Evolutionary conservation across 306 rosid species (phyloP).

Genomic region (Rosa multiflora): DNA sequence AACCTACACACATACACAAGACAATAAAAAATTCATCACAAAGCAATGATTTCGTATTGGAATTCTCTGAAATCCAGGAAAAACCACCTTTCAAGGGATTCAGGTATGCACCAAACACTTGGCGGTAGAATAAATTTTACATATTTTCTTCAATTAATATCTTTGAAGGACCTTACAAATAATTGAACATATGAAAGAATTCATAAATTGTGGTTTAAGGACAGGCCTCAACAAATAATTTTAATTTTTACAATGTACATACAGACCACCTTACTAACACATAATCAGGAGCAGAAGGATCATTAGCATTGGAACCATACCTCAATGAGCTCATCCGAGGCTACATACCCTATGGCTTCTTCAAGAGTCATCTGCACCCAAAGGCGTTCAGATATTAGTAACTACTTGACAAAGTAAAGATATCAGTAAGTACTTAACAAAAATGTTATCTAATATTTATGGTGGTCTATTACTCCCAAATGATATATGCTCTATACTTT

Average conservation of each 20-base stretch:
- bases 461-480: neutral
- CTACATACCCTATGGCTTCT: conserved; percentile 97
- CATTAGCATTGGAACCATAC: conserved; percentile 34
- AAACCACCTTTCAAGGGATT: neutral
- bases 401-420: neutral
- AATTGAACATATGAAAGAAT: neutral
- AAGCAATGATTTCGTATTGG: neutral
- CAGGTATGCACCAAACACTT: neutral
- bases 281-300: neutral
- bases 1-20: conserved; percentile 48
- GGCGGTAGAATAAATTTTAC: neutral
- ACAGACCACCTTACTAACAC: neutral
- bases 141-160: neutral
- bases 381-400: conserved; percentile 31
- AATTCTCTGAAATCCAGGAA: neutral
- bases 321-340: conserved; percentile 95
- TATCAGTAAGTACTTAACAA: conserved; percentile 14
- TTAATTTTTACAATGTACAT: neutral
- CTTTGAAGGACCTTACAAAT: neutral
- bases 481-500: neutral
- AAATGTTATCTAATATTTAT: neutral
- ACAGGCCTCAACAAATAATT: neutral
- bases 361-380: conserved; percentile 86
- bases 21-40: conserved; percentile 1
- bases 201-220: neutral